These are phyloP conservation scores for Jatropha podagrica DNA, from an alignment of 441 rosid genomes.

Conservation along the genomic window DNA sequence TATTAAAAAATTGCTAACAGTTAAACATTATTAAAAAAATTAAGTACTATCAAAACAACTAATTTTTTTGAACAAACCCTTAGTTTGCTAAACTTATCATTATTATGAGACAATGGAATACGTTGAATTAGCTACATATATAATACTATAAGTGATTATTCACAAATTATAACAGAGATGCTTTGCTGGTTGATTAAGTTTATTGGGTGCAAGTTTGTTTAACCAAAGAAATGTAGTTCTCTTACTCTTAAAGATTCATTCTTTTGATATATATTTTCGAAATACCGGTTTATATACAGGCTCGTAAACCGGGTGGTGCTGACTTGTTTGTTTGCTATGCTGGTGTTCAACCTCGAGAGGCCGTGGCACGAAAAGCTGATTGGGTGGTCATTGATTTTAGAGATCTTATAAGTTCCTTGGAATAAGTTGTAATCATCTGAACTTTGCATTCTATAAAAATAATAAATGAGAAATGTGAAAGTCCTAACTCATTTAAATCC, in stretches of 20 bases:
- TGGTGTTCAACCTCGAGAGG: constrained; percentile 78
- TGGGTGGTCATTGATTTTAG: constrained; percentile 75
- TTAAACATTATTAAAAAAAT: no score
- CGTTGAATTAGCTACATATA: background rate
- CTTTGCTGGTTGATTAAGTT: background rate
- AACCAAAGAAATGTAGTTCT: background rate
- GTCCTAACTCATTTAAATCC: no score
- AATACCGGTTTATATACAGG: constrained; percentile 40
- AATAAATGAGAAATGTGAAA: no score
- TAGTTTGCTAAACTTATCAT: background rate
- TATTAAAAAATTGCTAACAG: no score
- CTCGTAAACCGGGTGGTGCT: constrained; percentile 84
- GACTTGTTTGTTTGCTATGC: constrained; percentile 85
- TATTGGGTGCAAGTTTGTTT: background rate
- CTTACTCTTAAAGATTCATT: background rate
- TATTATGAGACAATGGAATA: background rate
- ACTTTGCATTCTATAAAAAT: background rate
- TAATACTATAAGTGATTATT: background rate
- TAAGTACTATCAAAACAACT: no score
- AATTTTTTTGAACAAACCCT: no score
- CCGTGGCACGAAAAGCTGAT: constrained; percentile 85
- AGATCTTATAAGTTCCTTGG: constrained; percentile 56
- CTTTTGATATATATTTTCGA: background rate
- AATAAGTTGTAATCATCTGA: constrained; percentile 24
- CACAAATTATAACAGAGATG: background rate